Conservation (phyloP, 345 rosid genomes). For the Rhodamnia rubescens region DNA sequence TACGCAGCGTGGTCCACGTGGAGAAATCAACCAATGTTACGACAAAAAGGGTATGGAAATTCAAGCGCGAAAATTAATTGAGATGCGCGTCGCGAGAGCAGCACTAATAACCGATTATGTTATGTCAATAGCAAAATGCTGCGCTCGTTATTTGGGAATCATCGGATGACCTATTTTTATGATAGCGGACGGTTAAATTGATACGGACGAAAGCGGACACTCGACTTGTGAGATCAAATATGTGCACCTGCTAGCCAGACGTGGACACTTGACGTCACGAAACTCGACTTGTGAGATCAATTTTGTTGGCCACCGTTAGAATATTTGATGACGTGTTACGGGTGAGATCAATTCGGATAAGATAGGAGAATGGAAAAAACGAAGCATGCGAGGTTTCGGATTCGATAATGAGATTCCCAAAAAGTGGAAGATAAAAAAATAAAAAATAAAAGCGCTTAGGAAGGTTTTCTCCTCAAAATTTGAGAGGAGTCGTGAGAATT, state of each 20-base stretch:
- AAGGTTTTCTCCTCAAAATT: no score
- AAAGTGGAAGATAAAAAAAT: no score
- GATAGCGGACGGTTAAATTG: rapidly evolving
- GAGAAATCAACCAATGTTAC: neutral
- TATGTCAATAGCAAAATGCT: neutral
- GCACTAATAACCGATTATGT: rapidly evolving
- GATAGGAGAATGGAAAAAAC: no score
- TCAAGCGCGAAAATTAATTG: neutral
- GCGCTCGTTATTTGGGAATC: neutral
- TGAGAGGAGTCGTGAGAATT: no score
- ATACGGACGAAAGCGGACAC: rapidly evolving
- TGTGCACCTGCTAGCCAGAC: rapidly evolving
- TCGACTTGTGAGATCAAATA: rapidly evolving
- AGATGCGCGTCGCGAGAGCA: neutral
- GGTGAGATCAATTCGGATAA: no score
- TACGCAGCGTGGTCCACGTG: neutral
- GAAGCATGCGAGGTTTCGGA: no score
- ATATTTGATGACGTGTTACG: no score
- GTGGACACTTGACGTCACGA: neutral
- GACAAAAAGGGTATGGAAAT: no score
- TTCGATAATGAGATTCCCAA: no score
- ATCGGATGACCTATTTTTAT: rapidly evolving
- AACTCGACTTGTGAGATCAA: no score
- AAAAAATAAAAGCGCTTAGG: no score
- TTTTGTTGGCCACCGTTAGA: no score